phyloP scores from a whole-genome alignment of 1,139 yeast species.

The Sugiyamaella grinbergsii region DNA sequence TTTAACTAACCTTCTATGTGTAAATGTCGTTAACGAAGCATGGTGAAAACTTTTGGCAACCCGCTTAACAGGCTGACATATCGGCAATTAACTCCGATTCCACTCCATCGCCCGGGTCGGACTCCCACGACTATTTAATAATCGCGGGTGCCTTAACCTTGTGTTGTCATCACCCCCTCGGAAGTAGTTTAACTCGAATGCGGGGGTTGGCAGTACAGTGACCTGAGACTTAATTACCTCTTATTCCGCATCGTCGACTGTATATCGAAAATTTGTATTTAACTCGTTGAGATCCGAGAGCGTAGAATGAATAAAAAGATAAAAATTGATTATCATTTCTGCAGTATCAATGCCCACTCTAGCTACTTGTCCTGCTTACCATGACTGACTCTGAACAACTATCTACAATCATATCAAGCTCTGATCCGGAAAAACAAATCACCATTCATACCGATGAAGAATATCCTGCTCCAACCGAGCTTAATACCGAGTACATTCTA shows the following conservation, averaged over 20 bases:
- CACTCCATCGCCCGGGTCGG: no score
- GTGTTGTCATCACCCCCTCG: background rate
- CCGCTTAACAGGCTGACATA: no score
- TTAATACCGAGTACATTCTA: constrained; percentile 21
- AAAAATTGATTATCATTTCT: background rate
- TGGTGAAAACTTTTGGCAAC: no score
- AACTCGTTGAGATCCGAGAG: background rate
- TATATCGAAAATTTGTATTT: background rate
- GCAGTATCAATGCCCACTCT: no score
- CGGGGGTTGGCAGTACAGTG: background rate
- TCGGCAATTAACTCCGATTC: no score
- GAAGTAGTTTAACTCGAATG: background rate
- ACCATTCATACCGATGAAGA: constrained; percentile 9
- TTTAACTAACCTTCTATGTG: no score
- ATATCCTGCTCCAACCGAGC: constrained; percentile 9
- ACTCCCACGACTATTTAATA: no score
- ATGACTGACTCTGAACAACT: no score
- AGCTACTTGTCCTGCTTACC: no score
- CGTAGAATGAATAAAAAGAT: background rate
- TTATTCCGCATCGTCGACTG: background rate
- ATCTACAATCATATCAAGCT: no score
- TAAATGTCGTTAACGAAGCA: no score
- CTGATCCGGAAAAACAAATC: constrained; percentile 7
- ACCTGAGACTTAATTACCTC: background rate
- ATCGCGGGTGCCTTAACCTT: no score